Percentiles rank a stretch among this genome's conserved stretches.
These are phyloP conservation scores for Kwoniella heveanensis DNA, from an alignment of 768 basidiomycete genomes.

Conservation along the genomic window DNA sequence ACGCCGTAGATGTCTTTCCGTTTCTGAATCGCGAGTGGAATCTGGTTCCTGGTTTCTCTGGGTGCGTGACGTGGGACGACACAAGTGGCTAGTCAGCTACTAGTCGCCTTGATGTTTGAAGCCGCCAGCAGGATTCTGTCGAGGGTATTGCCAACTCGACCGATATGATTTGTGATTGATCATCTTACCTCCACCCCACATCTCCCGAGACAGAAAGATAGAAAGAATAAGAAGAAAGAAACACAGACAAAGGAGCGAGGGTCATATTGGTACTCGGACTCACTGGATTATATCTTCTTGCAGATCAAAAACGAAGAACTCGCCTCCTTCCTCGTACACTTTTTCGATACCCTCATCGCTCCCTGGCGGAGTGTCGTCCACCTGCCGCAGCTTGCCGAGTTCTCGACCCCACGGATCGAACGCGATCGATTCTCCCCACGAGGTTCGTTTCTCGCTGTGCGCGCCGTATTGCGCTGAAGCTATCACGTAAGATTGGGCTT, in stretches of 20 bases:
- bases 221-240: neutral
- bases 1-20: conserved; percentile 44
- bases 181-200: no score
- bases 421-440: conserved; percentile 52
- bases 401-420: conserved; percentile 51
- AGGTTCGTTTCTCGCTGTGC: conserved; percentile 39
- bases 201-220: neutral
- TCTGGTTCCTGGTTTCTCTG: conserved; percentile 39
- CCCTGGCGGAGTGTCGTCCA: conserved; percentile 41
- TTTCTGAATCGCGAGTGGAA: conserved; percentile 48
- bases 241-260: neutral
- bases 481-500: conserved; percentile 48
- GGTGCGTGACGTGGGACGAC: no score
- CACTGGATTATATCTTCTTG: conserved; percentile 35
- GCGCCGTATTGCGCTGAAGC: conserved; percentile 49
- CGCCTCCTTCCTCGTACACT: conserved; percentile 30
- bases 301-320: conserved; percentile 43
- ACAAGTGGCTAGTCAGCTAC: no score
- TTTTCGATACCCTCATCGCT: conserved; percentile 15
- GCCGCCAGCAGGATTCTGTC: no score
- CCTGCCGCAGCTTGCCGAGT: conserved; percentile 41
- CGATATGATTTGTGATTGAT: no score
- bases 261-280: conserved; percentile 5
- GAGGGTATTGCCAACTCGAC: no score
- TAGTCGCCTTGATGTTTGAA: no score